Evolutionary conservation across 1,284 basidiomycete species (phyloP).

Genomic region (Trametes pubescens): DNA sequence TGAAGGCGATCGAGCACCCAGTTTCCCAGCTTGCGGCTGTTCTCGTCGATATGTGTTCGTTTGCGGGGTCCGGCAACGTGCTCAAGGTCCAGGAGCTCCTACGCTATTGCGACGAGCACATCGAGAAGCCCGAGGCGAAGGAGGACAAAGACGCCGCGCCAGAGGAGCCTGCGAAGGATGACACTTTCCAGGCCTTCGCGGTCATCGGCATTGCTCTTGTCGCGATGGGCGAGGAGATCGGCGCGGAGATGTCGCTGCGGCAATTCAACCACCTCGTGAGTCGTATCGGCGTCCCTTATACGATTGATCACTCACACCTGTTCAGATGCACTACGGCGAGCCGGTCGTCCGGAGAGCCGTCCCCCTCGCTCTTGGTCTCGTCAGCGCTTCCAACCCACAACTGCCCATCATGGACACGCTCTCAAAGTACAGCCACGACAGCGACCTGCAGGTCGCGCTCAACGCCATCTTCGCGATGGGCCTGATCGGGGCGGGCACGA

Average conservation of each 20-base stretch:
- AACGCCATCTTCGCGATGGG: constrained; percentile 99
- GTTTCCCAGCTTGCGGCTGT: constrained; percentile 92
- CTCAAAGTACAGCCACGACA: constrained; percentile 99
- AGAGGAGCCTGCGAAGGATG: constrained; percentile 64
- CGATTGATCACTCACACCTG: constrained; percentile 17
- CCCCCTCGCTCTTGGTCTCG: constrained; percentile 95
- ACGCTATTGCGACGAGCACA: constrained; percentile 93
- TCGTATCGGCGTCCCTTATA: constrained; percentile 20
- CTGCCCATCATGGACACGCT: constrained; percentile 97
- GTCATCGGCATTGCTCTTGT: constrained; percentile 95
- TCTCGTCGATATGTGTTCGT: constrained; percentile 94
- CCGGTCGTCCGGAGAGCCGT: constrained; percentile 92
- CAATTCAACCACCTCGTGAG: constrained; percentile 94
- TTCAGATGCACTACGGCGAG: constrained; percentile 98
- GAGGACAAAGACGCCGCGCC: constrained; percentile 67
- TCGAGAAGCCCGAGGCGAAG: constrained; percentile 68
- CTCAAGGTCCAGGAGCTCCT: constrained; percentile 94
- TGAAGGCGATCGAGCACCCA: constrained; percentile 95
- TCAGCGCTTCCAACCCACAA: constrained; percentile 96
- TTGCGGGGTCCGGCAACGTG: constrained; percentile 96
- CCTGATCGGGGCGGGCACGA: constrained; percentile 96
- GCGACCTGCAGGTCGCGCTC: constrained; percentile 93
- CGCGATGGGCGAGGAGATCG: constrained; percentile 98
- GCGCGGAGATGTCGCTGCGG: constrained; percentile 94
- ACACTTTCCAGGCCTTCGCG: constrained; percentile 93